Conservation (phyloP, 2,329 filamentous ascomycete species). For the Apiospora koreana region DNA sequence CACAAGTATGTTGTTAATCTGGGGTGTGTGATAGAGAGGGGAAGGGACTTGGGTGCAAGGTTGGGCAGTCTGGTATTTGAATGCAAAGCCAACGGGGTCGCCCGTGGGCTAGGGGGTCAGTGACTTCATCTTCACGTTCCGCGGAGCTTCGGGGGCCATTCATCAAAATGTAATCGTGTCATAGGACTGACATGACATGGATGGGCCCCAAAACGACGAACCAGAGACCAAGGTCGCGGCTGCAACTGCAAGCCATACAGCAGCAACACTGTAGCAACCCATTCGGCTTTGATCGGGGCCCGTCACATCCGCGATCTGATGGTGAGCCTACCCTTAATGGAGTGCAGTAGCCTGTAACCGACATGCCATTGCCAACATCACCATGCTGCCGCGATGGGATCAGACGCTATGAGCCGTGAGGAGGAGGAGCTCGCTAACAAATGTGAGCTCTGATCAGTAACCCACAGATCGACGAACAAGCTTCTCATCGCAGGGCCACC, state of each 20-base stretch:
- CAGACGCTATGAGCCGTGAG: not conserved
- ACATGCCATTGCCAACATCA: not conserved
- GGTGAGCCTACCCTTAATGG: not conserved
- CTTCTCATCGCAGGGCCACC: not conserved
- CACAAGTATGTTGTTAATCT: not conserved
- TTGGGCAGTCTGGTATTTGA: constrained; percentile 18
- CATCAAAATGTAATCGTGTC: constrained; percentile 20
- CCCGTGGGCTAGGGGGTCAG: constrained; percentile 12
- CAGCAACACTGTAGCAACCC: not conserved
- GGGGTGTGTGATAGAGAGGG: not conserved
- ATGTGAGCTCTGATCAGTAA: not conserved
- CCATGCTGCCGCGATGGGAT: not conserved
- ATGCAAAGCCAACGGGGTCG: constrained; percentile 9
- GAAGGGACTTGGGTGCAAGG: not conserved
- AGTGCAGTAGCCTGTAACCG: no score
- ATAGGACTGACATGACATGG: constrained; percentile 12
- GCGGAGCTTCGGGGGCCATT: constrained; percentile 7
- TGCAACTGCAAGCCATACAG: not conserved
- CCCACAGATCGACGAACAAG: constrained; percentile 14
- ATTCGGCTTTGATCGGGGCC: not conserved
- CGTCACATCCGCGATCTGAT: not conserved
- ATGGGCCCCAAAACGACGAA: not conserved
- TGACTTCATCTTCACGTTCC: constrained; percentile 29
- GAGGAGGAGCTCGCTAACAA: not conserved
- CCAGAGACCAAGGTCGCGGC: not conserved